Conservation (phyloP, 2,329 filamentous ascomycete species). For the Xylariaceae sp. region DNA sequence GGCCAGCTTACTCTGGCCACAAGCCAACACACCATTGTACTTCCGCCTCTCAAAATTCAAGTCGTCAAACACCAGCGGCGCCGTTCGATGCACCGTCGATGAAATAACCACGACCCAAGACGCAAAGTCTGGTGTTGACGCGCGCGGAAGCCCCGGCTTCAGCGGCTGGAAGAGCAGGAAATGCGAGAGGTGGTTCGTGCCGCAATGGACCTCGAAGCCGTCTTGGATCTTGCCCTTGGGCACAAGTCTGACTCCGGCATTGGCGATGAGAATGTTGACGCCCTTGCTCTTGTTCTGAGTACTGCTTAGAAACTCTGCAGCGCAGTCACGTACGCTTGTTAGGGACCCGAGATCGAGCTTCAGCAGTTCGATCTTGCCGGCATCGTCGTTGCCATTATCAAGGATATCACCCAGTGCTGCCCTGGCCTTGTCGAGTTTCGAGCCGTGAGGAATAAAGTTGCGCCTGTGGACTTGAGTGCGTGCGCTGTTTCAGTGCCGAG, state of each 20-base stretch:
- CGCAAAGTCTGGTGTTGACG: slow-evolving; percentile 34
- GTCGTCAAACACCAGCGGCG: slow-evolving; percentile 35
- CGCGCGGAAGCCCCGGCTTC: slow-evolving; percentile 38
- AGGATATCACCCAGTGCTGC: slow-evolving; percentile 27
- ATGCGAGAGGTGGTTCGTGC: slow-evolving; percentile 50
- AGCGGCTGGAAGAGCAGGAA: slow-evolving; percentile 43
- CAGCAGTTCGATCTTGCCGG: slow-evolving; percentile 6
- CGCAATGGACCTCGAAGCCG: slow-evolving; percentile 50
- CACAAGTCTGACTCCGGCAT: slow-evolving; percentile 43
- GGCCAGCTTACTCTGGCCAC: slow-evolving; percentile 44
- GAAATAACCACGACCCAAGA: slow-evolving; percentile 45
- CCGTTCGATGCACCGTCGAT: slow-evolving; percentile 38
- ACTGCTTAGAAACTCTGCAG: slow-evolving; percentile 22
- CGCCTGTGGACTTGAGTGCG: slow-evolving; percentile 34
- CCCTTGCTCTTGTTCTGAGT: slow-evolving; percentile 12
- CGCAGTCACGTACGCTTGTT: slow-evolving; percentile 30
- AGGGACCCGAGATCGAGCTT: slow-evolving; percentile 22
- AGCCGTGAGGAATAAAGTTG: slow-evolving; percentile 40
- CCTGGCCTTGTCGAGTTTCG: slow-evolving; percentile 36
- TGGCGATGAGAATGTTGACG: slow-evolving; percentile 37
- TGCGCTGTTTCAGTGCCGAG: slow-evolving; percentile 11
- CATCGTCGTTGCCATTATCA: too few relatives aligned
- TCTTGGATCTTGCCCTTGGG: slow-evolving; percentile 36
- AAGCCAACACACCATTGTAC: slow-evolving; percentile 31
- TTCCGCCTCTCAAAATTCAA: slow-evolving; percentile 37